Evolutionary conservation across 352 stramenopile species (phyloP).

Genomic region (Phytophthora parvispora): DNA sequence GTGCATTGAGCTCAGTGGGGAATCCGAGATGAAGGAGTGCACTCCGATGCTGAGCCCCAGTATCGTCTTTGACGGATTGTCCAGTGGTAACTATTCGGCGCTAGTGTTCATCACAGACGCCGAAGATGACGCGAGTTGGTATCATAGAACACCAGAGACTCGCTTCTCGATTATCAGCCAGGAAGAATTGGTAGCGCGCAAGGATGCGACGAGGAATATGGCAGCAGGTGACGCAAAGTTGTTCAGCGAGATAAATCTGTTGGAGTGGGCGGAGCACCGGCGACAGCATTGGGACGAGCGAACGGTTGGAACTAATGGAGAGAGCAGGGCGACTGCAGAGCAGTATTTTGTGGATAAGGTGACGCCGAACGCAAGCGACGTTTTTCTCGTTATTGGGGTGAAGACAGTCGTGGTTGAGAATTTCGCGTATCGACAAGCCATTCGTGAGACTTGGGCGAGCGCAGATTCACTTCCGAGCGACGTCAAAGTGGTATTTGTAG

Average conservation of each 20-base stretch:
- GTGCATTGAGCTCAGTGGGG: slow-evolving; percentile 25
- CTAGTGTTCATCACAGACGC: slow-evolving; percentile 16
- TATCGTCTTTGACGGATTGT: slow-evolving; percentile 12
- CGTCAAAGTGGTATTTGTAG: slow-evolving; percentile 50
- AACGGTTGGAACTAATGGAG: neutral
- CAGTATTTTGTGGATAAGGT: neutral
- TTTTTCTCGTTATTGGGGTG: slow-evolving; percentile 53
- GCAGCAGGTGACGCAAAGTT: neutral
- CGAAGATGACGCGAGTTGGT: neutral
- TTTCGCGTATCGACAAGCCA: slow-evolving; percentile 39
- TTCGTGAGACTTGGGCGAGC: slow-evolving; percentile 57
- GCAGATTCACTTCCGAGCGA: slow-evolving; percentile 8
- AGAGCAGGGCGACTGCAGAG: neutral
- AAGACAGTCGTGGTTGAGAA: slow-evolving; percentile 52
- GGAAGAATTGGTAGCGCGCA: neutral
- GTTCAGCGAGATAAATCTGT: slow-evolving; percentile 1
- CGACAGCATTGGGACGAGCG: neutral
- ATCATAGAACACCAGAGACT: slow-evolving; percentile 8
- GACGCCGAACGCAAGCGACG: neutral
- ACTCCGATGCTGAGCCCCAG: slow-evolving; percentile 4
- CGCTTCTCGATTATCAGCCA: slow-evolving; percentile 15
- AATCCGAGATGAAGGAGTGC: slow-evolving; percentile 1
- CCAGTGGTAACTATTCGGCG: slow-evolving; percentile 13
- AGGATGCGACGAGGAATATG: neutral
- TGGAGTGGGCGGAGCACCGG: slow-evolving; percentile 14